Percentiles rank a stretch among this genome's conserved stretches.
Evolutionary conservation across 306 rosid genomes (phyloP).

Genomic region (Vigna unguiculata): DNA sequence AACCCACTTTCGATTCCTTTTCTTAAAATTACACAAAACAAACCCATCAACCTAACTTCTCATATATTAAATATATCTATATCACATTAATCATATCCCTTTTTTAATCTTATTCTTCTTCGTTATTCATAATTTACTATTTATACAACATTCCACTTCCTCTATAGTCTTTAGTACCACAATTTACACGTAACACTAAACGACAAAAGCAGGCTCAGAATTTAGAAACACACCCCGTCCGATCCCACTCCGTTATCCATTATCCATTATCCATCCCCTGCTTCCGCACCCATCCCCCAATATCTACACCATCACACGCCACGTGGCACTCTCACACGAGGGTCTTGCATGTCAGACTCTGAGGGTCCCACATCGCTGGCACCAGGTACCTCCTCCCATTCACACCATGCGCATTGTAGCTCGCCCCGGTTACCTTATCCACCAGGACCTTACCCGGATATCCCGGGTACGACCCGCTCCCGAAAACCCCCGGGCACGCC

Average conservation of each 20-base stretch:
- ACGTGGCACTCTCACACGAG: conserved; percentile 55
- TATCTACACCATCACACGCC: conserved; percentile 45
- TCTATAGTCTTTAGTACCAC: background rate
- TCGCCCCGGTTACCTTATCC: conserved; percentile 69
- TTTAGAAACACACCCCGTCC: background rate
- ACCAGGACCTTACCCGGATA: conserved; percentile 71
- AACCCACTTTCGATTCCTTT: conserved; percentile 2
- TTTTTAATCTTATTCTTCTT: conserved; percentile 5
- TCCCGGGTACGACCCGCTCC: conserved; percentile 87
- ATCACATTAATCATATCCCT: background rate
- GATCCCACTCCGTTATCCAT: too few relatives aligned
- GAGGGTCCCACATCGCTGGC: conserved; percentile 99
- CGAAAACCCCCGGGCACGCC: conserved; percentile 79
- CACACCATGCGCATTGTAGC: conserved; percentile 77
- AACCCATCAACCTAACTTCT: background rate
- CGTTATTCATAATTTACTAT: conserved; percentile 26
- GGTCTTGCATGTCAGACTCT: conserved; percentile 67
- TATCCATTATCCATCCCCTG: conserved; percentile 17
- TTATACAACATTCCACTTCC: conserved; percentile 10
- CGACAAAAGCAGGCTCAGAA: conserved; percentile 54
- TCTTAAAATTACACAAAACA: background rate
- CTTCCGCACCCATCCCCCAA: conserved; percentile 21
- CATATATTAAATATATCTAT: background rate
- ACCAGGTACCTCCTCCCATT: conserved; percentile 73
- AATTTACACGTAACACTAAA: conserved; percentile 70